Percentiles rank a stretch among this genome's conserved stretches.
Conservation (phyloP, 2,329 filamentous ascomycete species). For the Phyllosticta capitalensis region DNA sequence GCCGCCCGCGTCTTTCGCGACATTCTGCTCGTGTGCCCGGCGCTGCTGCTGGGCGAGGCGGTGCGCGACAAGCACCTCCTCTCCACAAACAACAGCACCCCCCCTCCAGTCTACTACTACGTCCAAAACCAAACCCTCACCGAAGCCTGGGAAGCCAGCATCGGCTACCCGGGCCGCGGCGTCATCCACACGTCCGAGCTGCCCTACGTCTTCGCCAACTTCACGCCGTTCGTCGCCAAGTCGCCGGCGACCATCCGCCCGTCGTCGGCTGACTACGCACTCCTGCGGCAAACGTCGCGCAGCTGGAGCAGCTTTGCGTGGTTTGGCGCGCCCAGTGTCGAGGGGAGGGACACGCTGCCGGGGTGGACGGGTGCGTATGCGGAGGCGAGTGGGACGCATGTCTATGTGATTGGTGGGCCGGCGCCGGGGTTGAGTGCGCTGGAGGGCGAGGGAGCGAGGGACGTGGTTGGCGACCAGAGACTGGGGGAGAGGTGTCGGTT, state of each 20-base stretch:
- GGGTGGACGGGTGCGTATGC: conserved; percentile 34
- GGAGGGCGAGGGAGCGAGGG: conserved; percentile 25
- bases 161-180: conserved; percentile 33
- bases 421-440: conserved; percentile 34
- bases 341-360: conserved; percentile 29
- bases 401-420: conserved; percentile 40
- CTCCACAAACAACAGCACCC: neutral
- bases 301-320: conserved; percentile 41
- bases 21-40: conserved; percentile 42
- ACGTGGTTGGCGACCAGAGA: conserved; percentile 26
- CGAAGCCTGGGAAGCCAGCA: conserved; percentile 31
- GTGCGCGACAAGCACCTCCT: conserved; percentile 25
- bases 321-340: conserved; percentile 26
- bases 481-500: conserved; percentile 40
- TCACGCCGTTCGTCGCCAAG: conserved; percentile 32
- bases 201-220: conserved; percentile 40
- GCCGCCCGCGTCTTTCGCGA: conserved; percentile 42
- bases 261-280: conserved; percentile 30
- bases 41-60: conserved; percentile 34
- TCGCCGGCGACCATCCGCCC: conserved; percentile 23
- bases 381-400: conserved; percentile 14
- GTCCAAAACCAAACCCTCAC: conserved; percentile 48
- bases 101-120: conserved; percentile 37
- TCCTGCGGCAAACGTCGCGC: conserved; percentile 33
- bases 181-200: conserved; percentile 45